Evolutionary conservation across 345 rosid genomes (phyloP).

Genomic region (Linum trigynum): DNA sequence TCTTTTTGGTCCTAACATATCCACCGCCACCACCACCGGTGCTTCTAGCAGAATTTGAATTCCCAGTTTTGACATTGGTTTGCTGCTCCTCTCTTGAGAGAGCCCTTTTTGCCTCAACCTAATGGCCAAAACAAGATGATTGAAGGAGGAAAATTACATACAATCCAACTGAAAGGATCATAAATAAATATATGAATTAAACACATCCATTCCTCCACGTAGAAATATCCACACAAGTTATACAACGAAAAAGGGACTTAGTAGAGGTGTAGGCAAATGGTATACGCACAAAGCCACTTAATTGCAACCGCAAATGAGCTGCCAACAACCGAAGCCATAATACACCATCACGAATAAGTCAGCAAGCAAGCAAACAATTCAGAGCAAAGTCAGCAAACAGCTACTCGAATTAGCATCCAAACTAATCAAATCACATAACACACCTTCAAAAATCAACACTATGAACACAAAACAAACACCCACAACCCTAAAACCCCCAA

Average conservation of each 20-base stretch:
- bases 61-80: constrained; percentile 50
- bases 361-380: background rate
- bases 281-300: too few species aligned
- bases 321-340: too few species aligned
- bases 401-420: background rate
- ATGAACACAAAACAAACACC: background rate
- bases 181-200: too few species aligned
- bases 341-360: background rate
- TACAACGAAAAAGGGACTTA: background rate
- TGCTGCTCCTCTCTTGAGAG: constrained; percentile 94
- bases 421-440: background rate
- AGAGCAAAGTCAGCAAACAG: background rate
- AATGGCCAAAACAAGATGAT: constrained; percentile 4
- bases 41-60: constrained; percentile 46
- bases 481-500: background rate
- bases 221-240: background rate
- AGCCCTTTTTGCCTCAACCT: constrained; percentile 96
- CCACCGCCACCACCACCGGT: constrained; percentile 39
- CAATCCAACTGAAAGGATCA: background rate
- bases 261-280: background rate
- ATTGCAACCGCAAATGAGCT: too few species aligned
- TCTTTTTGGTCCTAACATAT: constrained; percentile 69
- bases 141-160: background rate
- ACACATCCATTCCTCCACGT: background rate
- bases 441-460: background rate